Base-by-base conservation (phyloP, 768 basidiomycete species). In the Pisolithus tinctorius region DNA sequence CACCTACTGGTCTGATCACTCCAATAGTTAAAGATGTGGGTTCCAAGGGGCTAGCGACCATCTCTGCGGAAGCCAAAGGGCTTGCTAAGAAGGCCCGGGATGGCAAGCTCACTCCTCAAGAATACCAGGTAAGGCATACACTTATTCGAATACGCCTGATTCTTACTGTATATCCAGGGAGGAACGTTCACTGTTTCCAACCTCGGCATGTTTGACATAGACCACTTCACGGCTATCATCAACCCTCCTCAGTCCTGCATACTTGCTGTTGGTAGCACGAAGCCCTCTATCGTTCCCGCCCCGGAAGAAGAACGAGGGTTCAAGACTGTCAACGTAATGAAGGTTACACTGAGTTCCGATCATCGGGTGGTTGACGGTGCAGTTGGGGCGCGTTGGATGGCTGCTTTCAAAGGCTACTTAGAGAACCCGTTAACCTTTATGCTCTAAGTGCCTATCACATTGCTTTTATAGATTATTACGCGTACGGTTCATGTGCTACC, bases 141-240 rank as follows among this genome's bases (percentile, higher is more conserved):
- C n/a, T 20, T 34, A 2, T 51, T 7, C 42, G 20, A 30, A 30
- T 44, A 48, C 42, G 16, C 45, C 27, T 44, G 14, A 45, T 30
- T 43, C 10, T 39, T 9, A 41, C 51, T 45, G 8, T 45, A 27
- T 43, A 47, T 52, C 20, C 55, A 93, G 88, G 96, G 96, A 49
- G 96, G 96, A 45, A 90, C 94, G 11, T 98, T 99, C 75, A 98
- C 96, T 41, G 91, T 99, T 67, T 99, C 96, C 53, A 99, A 99
- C 74, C 79, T 99, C 50, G 96, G 96, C 71, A 99, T 99, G 96
- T 96, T 79, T 65, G 94, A 88, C 55, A 81, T 97, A 63, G 81
- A 84, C 50, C 88, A 93, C 71, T 99, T 99, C 71, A 97, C 94
- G 13, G 96, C 96, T 44, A 98, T 99, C 74, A 95, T 99, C 81